Evolutionary conservation across 208 protist genomes (phyloP), one percentile per base, ranked within the genome.

Genomic region (Porcisia deanei): DNA sequence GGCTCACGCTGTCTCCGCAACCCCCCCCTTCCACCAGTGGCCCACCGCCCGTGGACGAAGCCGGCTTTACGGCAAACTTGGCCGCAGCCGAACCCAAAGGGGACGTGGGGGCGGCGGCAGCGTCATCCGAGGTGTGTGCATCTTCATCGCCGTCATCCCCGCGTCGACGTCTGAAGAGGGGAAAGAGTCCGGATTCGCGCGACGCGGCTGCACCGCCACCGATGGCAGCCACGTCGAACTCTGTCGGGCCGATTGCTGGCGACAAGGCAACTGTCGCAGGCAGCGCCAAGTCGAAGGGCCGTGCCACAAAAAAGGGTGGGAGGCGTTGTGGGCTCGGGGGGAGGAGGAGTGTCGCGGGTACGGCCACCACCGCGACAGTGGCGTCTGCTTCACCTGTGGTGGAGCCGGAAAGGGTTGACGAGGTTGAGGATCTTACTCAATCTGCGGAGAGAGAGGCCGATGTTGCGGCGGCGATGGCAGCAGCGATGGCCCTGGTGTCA

Each of bases 391-490:
- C 57, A 52, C 18, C 47, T 3, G 57, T 49, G 22, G 43, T 16
- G n/a, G 57, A 18, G 20, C n/a, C 39, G 39, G 0, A 8, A 6
- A 25, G 9, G 53, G 43, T 10, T 39, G 39, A 18, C 5, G 57
- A 16, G 70, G 70, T 30, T 10, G 71, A 45, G 41, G 58, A 65
- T 37, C 12, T 55, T 16, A 37, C n/a, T 22, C 1, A 7, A 2
- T 55, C 25, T 8, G 55, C 71, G 1, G 57, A n/a, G 58, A 18
- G 30, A 8, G 71, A 61, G 71, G 54, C 57, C 1, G 71, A 75
- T 52, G 71, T 75, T 6, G 71, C 54, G 25, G 71, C 71, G 18
- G 71, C 71, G 8, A 66, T 75, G 58, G n/a, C 53, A n/a, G 37
- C 54, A 30, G 71, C 58, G 58, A 12, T 61, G 57, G 58, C 16